Percentiles rank a stretch among this genome's conserved stretches.
phyloP scores from a whole-genome alignment of 139 green algal species.

The Gonium pectorale region DNA sequence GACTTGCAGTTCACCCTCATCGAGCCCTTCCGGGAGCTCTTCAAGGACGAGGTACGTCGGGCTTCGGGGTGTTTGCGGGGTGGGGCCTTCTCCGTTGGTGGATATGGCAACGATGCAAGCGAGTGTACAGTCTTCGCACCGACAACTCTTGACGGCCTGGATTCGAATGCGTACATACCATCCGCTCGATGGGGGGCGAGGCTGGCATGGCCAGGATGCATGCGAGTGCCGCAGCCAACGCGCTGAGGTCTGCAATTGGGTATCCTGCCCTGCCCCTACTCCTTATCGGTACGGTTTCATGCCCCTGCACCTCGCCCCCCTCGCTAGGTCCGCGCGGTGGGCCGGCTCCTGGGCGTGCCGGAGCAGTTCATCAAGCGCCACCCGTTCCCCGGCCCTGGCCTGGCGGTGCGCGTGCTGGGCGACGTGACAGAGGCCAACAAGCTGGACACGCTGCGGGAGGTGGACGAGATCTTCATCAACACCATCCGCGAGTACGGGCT shows the following conservation, averaged over 20 bases:
- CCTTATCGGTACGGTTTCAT: no score
- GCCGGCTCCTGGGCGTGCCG: constrained; percentile 73
- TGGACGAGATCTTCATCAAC: constrained; percentile 98
- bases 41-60: constrained; percentile 91
- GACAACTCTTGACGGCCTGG: no score
- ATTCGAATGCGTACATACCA: no score
- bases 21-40: constrained; percentile 97
- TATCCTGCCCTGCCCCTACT: no score
- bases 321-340: constrained; percentile 77
- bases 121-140: no score
- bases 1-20: constrained; percentile 97
- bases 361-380: constrained; percentile 94
- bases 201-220: no score
- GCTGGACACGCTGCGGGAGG: constrained; percentile 76
- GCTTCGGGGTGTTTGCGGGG: no score
- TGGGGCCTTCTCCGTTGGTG: no score
- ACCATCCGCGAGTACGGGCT: constrained; percentile 93
- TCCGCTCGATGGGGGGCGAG: no score
- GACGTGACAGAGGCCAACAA: constrained; percentile 89
- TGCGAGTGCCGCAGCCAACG: no score
- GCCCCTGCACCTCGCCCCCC: neutral
- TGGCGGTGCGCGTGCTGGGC: constrained; percentile 96
- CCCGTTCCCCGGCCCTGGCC: constrained; percentile 95
- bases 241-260: no score
- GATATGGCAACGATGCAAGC: no score